A percentile compares a stretch with the other conserved stretches of the same genome.
Conservation (phyloP, 768 basidiomycete genomes). For the Lyophyllum semitale region DNA sequence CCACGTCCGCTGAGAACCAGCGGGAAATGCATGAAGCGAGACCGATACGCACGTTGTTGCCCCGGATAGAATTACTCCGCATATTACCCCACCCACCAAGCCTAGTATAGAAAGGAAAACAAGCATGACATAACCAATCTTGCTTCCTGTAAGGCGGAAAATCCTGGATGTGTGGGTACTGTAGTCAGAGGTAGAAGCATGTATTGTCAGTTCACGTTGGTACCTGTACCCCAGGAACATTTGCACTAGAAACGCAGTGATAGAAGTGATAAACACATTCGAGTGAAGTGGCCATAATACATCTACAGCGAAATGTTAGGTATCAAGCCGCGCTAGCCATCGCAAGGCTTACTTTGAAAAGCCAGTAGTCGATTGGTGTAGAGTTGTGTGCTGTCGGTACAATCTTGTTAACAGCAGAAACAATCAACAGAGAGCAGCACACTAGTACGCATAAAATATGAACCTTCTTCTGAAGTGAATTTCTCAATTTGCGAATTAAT, state of each 20-base stretch:
- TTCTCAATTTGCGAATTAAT: not conserved
- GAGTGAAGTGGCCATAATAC: constrained; percentile 14
- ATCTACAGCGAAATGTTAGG: not conserved
- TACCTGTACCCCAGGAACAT: constrained; percentile 20
- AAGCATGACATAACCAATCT: not conserved
- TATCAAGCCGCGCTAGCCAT: not conserved
- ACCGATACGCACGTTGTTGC: not conserved
- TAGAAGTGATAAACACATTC: constrained; percentile 12
- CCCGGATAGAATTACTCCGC: constrained; percentile 5
- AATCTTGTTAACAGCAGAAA: not conserved
- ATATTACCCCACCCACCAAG: constrained; percentile 4
- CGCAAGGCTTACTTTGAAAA: constrained; percentile 2
- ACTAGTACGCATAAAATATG: constrained; percentile 13
- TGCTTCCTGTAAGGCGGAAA: constrained; percentile 7
- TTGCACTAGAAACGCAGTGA: constrained; percentile 21
- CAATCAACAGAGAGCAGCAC: not conserved
- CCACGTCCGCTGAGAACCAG: not conserved
- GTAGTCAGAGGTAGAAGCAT: not conserved
- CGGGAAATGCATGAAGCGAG: not conserved
- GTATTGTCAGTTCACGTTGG: not conserved
- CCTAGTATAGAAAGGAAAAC: not conserved
- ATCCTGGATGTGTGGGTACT: constrained; percentile 5
- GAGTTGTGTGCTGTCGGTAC: constrained; percentile 18
- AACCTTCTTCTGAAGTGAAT: constrained; percentile 3
- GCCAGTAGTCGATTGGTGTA: constrained; percentile 16